Base-by-base conservation (phyloP, 2,329 filamentous ascomycete species). In the Uncinocarpus reesii region DNA sequence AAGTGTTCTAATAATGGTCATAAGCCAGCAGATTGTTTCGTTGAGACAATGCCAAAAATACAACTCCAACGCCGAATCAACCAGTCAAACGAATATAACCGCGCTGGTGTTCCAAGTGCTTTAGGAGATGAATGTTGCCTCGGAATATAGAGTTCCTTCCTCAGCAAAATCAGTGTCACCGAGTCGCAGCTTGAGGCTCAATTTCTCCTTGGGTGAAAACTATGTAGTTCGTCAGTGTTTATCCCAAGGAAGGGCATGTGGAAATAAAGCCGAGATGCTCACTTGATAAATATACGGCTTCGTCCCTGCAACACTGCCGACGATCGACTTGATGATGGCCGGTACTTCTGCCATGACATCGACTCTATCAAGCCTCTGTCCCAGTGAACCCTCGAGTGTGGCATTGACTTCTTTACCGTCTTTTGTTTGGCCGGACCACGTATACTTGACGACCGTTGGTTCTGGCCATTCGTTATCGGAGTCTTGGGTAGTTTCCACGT, bases 211-310 rank as follows among this genome's bases (percentile, higher is more conserved):
- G 29, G 85, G 83, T 15, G 75, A 75, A 67, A 82, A 96, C 84
- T 95, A 55, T 24, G 47, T 20, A 15, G 18, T 16, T n/a, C 26
- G 4, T 54, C 41, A 56, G 58, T 61, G 54, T 63, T 24, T 18
- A 32, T 43, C 31, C 5, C 3, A 37, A 2, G 35, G n/a, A n/a
- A 10, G 16, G 8, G 3, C 7, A 20, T 4, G 16, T 6, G 6
- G 16, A 15, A 36, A 11, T 26, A n/a, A 13, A 34, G 7, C 10
- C 15, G 23, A 29, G 20, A 42, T 26, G 7, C 75, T 56, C 67
- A 89, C 86, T 76, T 94, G 92, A 70, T 95, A 98, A 59, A 98
- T 96, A 67, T 95, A 98, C 4, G 92, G 92, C 73, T 88, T 92
- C 23, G 92, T 94, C 53, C 92, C 92, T 2, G 83, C 87, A 10